Evolutionary conservation across 306 rosid species (phyloP).

Genomic region (Citrullus amarus): DNA sequence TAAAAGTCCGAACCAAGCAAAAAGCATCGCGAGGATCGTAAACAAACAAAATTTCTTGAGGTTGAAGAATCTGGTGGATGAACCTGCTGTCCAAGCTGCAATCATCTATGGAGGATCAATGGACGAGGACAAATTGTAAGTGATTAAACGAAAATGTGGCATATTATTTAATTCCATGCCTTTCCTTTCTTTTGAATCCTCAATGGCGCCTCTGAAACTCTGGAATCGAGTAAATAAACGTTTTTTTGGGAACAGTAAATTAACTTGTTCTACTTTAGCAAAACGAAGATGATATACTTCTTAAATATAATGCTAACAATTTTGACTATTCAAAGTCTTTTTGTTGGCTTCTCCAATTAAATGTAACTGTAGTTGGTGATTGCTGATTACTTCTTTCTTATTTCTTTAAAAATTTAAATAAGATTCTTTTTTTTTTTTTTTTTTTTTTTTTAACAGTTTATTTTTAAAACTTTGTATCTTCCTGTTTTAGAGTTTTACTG

Average conservation of each 20-base stretch:
- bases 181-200: background rate
- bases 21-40: conserved; percentile 42
- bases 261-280: background rate
- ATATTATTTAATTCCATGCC: background rate
- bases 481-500: no score
- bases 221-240: background rate
- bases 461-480: background rate
- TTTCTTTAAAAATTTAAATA: no score
- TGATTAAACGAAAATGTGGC: background rate
- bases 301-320: background rate
- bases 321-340: background rate
- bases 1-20: conserved; percentile 29
- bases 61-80: conserved; percentile 30
- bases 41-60: conserved; percentile 37
- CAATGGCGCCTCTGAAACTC: background rate
- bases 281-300: background rate
- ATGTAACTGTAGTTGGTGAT: no score
- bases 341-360: no score
- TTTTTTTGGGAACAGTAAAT: background rate
- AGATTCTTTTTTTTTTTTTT: no score
- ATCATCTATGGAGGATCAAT: conserved; percentile 53
- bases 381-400: no score
- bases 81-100: conserved; percentile 31
- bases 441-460: no score
- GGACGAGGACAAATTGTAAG: conserved; percentile 52